Evolutionary conservation across 1,284 basidiomycete genomes (phyloP).

Genomic region (Takashimella tepidaria): DNA sequence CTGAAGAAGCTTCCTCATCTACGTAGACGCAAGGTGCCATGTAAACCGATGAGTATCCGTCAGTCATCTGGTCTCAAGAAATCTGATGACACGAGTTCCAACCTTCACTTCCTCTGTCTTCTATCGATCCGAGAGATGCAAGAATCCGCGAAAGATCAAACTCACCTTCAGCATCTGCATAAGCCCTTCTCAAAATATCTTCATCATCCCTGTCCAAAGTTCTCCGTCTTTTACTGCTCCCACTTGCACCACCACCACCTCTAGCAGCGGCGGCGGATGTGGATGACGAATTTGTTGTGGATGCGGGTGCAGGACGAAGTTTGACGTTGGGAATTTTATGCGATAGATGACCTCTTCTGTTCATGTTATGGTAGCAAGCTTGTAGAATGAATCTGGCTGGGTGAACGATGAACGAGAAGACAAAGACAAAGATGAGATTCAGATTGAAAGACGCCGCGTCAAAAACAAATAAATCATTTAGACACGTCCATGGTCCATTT

Average conservation of each 20-base stretch:
- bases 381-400: background rate
- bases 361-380: constrained; percentile 21
- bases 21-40: no score
- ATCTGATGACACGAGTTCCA: no score
- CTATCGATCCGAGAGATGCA: no score
- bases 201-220: constrained; percentile 8
- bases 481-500: no score
- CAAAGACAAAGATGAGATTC: background rate
- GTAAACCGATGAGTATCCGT: no score
- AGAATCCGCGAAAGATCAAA: constrained; percentile 5
- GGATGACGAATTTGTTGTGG: constrained; percentile 6
- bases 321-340: constrained; percentile 44
- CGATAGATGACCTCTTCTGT: constrained; percentile 40
- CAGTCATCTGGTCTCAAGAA: background rate
- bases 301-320: constrained; percentile 36
- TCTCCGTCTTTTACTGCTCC: background rate
- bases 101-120: no score
- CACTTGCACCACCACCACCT: no score
- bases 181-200: constrained; percentile 22
- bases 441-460: background rate
- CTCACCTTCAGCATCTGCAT: constrained; percentile 13
- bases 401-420: background rate
- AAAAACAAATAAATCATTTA: no score
- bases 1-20: constrained; percentile 29
- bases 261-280: background rate